phyloP scores from a whole-genome alignment of 257 asterid genomes.

The Nicotiana sylvestris region DNA sequence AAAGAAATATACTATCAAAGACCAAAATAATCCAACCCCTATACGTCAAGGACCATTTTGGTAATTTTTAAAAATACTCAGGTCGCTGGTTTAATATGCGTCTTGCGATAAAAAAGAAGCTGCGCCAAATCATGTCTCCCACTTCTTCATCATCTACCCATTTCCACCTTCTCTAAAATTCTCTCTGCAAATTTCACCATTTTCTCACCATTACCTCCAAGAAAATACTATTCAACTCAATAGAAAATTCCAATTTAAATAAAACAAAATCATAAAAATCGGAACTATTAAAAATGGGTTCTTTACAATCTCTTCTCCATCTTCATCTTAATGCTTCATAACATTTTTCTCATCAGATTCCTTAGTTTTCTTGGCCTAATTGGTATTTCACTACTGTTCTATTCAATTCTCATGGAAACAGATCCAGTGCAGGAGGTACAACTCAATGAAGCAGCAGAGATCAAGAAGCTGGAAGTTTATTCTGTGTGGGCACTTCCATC shows the following conservation, averaged over 20 bases:
- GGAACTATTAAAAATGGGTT: neutral
- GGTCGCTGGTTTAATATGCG: too few relatives aligned
- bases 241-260: neutral
- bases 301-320: neutral
- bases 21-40: too few relatives aligned
- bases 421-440: neutral
- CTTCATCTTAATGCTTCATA: neutral
- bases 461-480: slow-evolving; percentile 35
- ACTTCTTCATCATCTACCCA: neutral
- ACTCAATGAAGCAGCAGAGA: neutral
- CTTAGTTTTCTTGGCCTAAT: neutral
- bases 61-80: too few relatives aligned
- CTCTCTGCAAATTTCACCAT: neutral
- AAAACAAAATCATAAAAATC: neutral
- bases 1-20: too few relatives aligned
- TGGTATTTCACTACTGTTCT: neutral
- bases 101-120: too few relatives aligned
- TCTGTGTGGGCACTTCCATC: slow-evolving; percentile 92
- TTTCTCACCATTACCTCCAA: neutral
- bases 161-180: slow-evolving; percentile 23
- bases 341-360: neutral
- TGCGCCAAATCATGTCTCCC: too few relatives aligned
- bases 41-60: too few relatives aligned
- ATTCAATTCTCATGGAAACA: neutral
- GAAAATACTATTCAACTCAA: neutral